These are phyloP conservation scores for Brassica cretica DNA, from an alignment of 345 rosid species.

Conservation along the genomic window DNA sequence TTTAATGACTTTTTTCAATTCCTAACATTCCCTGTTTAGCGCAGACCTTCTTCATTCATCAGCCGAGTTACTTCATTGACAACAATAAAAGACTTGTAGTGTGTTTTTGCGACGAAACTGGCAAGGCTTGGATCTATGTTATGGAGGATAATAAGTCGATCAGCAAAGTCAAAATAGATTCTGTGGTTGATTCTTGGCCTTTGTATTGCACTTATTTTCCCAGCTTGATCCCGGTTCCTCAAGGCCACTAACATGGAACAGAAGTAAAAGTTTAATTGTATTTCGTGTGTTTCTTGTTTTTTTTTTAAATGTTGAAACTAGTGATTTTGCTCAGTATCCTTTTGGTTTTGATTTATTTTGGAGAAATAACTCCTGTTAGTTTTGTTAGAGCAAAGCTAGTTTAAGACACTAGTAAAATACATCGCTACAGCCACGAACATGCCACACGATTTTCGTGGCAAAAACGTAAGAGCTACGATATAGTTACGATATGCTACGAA, in stretches of 20 bases:
- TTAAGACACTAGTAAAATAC: no score
- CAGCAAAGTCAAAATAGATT: not conserved
- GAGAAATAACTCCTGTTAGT: not conserved
- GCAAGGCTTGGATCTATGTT: conserved; percentile 9
- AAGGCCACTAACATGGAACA: not conserved
- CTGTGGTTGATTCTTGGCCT: conserved; percentile 8
- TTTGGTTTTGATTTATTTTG: not conserved
- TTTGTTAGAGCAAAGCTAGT: not conserved
- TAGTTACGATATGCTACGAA: no score
- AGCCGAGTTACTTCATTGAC: conserved; percentile 11
- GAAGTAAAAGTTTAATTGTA: not conserved
- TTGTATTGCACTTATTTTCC: conserved; percentile 2
- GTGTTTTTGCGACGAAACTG: conserved; percentile 4
- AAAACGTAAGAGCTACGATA: no score
- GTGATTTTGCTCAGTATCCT: not conserved
- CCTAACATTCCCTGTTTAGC: not conserved
- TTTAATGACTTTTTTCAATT: not conserved
- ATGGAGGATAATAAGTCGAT: not conserved
- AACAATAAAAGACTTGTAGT: not conserved
- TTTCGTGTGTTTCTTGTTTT: not conserved
- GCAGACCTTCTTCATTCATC: not conserved
- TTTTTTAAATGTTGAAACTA: not conserved
- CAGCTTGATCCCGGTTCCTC: not conserved
- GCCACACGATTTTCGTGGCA: no score
- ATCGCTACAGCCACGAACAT: no score